These are phyloP conservation scores for Macrotyloma uniflorum DNA, from an alignment of 306 rosid species.

Conservation along the genomic window DNA sequence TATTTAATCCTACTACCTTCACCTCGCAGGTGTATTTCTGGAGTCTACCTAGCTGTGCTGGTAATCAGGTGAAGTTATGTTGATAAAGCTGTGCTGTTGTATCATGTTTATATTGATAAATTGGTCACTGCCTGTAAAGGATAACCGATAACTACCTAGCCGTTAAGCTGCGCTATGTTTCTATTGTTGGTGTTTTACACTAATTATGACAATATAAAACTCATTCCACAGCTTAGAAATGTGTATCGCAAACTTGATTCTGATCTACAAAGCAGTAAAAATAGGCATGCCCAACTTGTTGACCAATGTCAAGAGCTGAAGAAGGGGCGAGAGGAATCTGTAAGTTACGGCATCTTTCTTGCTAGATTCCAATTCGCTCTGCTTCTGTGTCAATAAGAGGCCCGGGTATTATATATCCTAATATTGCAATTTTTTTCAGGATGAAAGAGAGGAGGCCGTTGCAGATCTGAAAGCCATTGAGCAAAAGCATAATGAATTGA, in stretches of 20 bases:
- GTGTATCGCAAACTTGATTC: constrained; percentile 77
- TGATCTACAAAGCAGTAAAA: constrained; percentile 67
- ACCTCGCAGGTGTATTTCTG: constrained; percentile 82
- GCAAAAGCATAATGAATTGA: constrained; percentile 65
- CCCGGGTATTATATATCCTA: constrained; percentile 27
- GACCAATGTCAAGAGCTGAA: constrained; percentile 68
- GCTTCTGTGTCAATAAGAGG: constrained; percentile 5
- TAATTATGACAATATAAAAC: constrained; percentile 10
- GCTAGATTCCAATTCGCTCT: constrained; percentile 18
- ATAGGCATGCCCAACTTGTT: constrained; percentile 64
- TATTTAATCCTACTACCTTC: constrained; percentile 6
- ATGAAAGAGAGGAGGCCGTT: constrained; percentile 80
- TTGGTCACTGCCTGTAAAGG: neutral
- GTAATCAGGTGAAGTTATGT: constrained; percentile 77
- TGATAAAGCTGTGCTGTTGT: constrained; percentile 20
- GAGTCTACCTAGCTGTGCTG: constrained; percentile 99
- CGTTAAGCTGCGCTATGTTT: neutral
- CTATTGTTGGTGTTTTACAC: neutral
- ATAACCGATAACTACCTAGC: neutral
- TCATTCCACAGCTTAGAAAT: constrained; percentile 72
- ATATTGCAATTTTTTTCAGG: constrained; percentile 48
- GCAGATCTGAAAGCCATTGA: constrained; percentile 75
- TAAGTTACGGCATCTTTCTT: constrained; percentile 49
- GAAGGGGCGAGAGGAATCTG: constrained; percentile 94
- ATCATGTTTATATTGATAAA: constrained; percentile 34